These are phyloP conservation scores for Kwoniella bestiolae DNA, from an alignment of 768 basidiomycete genomes.

Conservation along the genomic window DNA sequence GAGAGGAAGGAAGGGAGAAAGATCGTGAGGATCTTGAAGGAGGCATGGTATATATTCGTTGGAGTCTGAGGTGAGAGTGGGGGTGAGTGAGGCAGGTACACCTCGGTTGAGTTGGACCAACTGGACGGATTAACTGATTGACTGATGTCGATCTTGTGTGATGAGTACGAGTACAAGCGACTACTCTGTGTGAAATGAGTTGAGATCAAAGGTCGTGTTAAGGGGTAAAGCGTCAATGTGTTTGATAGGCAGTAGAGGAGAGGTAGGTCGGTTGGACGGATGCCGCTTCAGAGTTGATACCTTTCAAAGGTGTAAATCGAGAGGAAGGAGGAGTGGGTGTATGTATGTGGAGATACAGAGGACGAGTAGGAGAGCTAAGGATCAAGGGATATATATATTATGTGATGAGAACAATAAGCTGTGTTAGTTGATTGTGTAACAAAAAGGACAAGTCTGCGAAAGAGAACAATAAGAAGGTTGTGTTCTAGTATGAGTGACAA, in stretches of 20 bases:
- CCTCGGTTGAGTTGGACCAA: background rate
- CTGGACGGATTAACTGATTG: background rate
- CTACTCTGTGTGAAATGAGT: background rate
- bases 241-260: background rate
- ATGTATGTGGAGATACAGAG: background rate
- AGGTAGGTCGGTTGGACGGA: background rate
- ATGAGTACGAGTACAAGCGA: background rate
- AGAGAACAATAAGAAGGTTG: background rate
- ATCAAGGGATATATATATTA: background rate
- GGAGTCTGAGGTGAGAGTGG: background rate
- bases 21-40: background rate
- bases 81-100: background rate
- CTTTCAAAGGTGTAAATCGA: background rate
- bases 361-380: background rate
- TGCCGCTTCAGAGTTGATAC: constrained; percentile 18
- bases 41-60: constrained; percentile 3
- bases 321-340: background rate
- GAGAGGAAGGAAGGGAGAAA: constrained; percentile 2
- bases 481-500: no score
- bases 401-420: background rate
- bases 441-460: background rate
- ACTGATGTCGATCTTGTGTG: constrained; percentile 13
- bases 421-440: background rate
- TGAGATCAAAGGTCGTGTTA: background rate
- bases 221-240: background rate